phyloP scores from a whole-genome alignment of 805 yeast species.

The Saturnispora ahearnii region DNA sequence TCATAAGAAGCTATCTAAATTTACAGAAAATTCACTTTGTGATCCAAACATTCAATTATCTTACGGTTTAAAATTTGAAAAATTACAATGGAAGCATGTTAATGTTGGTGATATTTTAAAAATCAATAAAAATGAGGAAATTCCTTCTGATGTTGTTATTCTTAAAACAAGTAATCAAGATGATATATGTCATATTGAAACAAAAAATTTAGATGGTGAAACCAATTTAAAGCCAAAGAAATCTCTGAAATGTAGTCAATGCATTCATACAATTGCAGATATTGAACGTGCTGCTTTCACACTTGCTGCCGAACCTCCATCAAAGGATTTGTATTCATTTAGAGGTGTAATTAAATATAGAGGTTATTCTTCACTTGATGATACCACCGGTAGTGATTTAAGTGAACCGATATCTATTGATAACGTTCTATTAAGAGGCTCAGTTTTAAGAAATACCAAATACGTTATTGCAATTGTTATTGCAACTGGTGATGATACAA shows the following conservation, averaged over 20 bases:
- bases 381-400: slow-evolving; percentile 22
- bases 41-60: slow-evolving; percentile 27
- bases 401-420: slow-evolving; percentile 54
- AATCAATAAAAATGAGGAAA: slow-evolving; percentile 64
- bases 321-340: slow-evolving; percentile 52
- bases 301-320: slow-evolving; percentile 69
- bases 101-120: slow-evolving; percentile 67
- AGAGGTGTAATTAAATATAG: slow-evolving; percentile 57
- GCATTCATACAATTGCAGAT: slow-evolving; percentile 48
- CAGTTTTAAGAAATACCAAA: slow-evolving; percentile 61
- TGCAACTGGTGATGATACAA: slow-evolving; percentile 71
- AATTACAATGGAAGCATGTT: slow-evolving; percentile 53
- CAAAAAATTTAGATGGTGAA: slow-evolving; percentile 68
- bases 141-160: slow-evolving; percentile 66
- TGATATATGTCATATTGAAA: slow-evolving; percentile 59
- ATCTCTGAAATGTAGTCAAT: slow-evolving; percentile 40
- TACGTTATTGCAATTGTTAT: slow-evolving; percentile 69
- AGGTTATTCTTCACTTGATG: slow-evolving; percentile 27
- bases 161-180: slow-evolving; percentile 60
- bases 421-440: slow-evolving; percentile 63
- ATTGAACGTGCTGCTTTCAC: slow-evolving; percentile 48
- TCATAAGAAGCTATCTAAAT: slow-evolving; percentile 14
- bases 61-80: slow-evolving; percentile 26
- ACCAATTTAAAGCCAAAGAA: slow-evolving; percentile 58
- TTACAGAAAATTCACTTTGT: slow-evolving; percentile 24